Evolutionary conservation across 768 basidiomycete species (phyloP), one percentile per base, ranked within the genome.

Genomic region (Lepiota venenata): DNA sequence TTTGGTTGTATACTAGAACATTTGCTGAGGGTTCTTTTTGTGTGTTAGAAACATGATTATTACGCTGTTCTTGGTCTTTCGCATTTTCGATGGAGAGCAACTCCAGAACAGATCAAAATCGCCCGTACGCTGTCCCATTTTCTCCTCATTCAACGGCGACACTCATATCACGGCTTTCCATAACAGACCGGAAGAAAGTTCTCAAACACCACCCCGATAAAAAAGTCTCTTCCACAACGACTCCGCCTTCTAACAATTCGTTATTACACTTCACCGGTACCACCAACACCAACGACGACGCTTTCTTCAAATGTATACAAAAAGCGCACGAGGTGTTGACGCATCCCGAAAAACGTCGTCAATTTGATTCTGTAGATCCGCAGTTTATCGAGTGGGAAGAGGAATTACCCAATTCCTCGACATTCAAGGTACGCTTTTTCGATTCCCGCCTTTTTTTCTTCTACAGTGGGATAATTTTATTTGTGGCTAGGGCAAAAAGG

Each of bases 251-350:
- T 46, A 50, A 70, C 15, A 67, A 68, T 58, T 64, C 70, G 21
- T 58, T 72, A 20, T 57, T 72, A 44, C 82, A 88, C 22, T 69
- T 75, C 51, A 41, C 64, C 9, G 84, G 81, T 41, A 71, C 79
- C 35, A 71, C 79, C 35, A 82, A 91, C 63, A 87, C 91, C 55
- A 96, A 98, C 75, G 95, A 98, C 70, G 96, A 99, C 63, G 87
- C 86, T 0, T 98, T 99, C 79, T 99, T 99, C 90, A 99, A 99
- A 74, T 99, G 97, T 69, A 98, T 99, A 61, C 87, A 91, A 74
- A 99, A 99, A 72, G 96, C 96, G n/a, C 83, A 89, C 72, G 97
- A 99, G 62, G 87, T 93, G 39, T 85, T 99, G 53, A 87, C 85
- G 42, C 81, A 96, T 71, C 65, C 84, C 18, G 93, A 98, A 66